These are phyloP conservation scores for Abortiporus biennis DNA, from an alignment of 1,284 basidiomycete genomes.

Conservation along the genomic window DNA sequence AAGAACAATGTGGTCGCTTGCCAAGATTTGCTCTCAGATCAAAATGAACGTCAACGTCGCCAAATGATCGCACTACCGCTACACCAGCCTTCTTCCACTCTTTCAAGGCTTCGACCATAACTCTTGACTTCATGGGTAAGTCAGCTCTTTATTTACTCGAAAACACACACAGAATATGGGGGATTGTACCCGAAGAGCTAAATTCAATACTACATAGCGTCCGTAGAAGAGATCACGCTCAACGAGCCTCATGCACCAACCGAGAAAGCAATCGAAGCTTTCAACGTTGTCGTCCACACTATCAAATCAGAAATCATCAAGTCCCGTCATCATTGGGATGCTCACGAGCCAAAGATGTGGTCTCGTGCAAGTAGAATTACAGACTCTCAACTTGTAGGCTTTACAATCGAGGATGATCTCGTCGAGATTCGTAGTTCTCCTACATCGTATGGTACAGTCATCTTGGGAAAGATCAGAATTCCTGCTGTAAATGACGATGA, in stretches of 20 bases:
- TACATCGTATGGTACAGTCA: constrained; percentile 60
- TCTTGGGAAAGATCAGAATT: constrained; percentile 71
- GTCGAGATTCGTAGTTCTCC: constrained; percentile 43
- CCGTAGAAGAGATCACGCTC: constrained; percentile 46
- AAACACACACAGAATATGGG: too few relatives aligned
- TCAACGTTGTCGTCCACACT: constrained; percentile 40
- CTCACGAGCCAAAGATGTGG: constrained; percentile 72
- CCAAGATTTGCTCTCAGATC: too few relatives aligned
- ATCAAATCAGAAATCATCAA: constrained; percentile 61
- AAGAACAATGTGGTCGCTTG: too few relatives aligned
- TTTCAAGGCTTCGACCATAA: too few relatives aligned
- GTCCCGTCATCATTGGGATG: constrained; percentile 64
- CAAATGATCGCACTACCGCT: too few relatives aligned
- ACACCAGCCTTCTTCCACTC: too few relatives aligned
- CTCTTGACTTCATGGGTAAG: too few relatives aligned
- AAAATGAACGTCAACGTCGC: too few relatives aligned
- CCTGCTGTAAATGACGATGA: constrained; percentile 56
- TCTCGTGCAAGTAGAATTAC: constrained; percentile 45
- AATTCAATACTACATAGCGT: too few relatives aligned
- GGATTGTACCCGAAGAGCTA: too few relatives aligned
- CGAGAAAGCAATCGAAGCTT: constrained; percentile 56
- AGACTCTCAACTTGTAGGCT: constrained; percentile 46
- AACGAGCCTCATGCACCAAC: constrained; percentile 54
- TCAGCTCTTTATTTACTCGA: too few relatives aligned
- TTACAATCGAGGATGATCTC: constrained; percentile 51